Base-by-base conservation (phyloP, 305 asterid genomes). In the Striga hermonthica region DNA sequence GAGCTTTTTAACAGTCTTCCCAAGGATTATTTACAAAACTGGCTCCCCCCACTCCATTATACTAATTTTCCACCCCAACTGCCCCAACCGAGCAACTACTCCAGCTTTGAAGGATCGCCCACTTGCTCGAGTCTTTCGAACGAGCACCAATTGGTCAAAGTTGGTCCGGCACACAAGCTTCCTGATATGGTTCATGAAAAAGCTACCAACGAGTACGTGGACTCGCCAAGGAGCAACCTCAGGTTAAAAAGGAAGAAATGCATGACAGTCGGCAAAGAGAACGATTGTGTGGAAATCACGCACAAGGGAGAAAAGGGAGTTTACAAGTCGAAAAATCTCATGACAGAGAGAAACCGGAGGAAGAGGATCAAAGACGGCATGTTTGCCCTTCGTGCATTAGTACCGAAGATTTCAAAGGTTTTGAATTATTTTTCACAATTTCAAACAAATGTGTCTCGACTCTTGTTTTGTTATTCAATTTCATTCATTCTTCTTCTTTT, bases 331-430 rank as follows among this genome's bases (percentile, higher is more conserved):
- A 87, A 90, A 90, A 89, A 92, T 83, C 96, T 89, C 6, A 49
- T 74, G 50, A 86, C 96, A 0, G 97, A 92, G 86, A 82, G 97
- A 62, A 89, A 84, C 57, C 71, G 97, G 59, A 85, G 98, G 81
- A 76, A 82, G 78, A 84, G 85, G 84, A 89, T 89, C 60, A 89
- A 86, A 47, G 83, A 79, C 0, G 85, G 94, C 8, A 80, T 85
- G 67, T 70, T 78, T 67, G 73, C 85, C 67, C 95, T 91, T 40
- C 94, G 98, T 4, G 76, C 97, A 38, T 52, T 91, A 68, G 98
- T 91, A 68, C 98, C 98, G 7, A 81, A 85, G 9, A 91, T 89
- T 61, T 57, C 97, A 7, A 91, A 89, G 98, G 98, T 91, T 67
- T 35, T 7, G 34, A 22, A 52, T 22, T 14, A 6, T 35, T 39